Conservation (phyloP, 371 early-diverging fungal species). For the Umbelopsis sp. region DNA sequence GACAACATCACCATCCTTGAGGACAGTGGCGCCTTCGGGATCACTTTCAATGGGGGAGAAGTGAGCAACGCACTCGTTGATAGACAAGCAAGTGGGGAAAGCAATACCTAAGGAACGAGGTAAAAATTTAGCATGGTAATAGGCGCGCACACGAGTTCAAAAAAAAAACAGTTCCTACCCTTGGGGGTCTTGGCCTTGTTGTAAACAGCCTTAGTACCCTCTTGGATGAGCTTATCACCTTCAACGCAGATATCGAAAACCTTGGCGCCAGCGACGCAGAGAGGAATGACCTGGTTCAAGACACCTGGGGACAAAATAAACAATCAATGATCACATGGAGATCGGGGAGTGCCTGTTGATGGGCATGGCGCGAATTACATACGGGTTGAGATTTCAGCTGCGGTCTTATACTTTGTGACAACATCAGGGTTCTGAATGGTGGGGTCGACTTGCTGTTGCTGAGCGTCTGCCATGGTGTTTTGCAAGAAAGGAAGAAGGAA, state of each 20-base stretch:
- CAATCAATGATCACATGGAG: constrained; percentile 3
- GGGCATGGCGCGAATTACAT: constrained; percentile 20
- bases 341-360: background rate
- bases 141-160: background rate
- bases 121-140: background rate
- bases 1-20: constrained; percentile 87
- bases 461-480: constrained; percentile 26
- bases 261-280: constrained; percentile 74
- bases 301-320: constrained; percentile 51
- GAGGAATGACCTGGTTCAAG: constrained; percentile 69
- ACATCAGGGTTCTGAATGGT: constrained; percentile 67
- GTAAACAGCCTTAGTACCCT: constrained; percentile 59
- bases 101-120: constrained; percentile 68
- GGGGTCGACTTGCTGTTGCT: constrained; percentile 26
- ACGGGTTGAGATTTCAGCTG: constrained; percentile 86
- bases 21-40: constrained; percentile 54
- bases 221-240: constrained; percentile 80
- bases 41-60: constrained; percentile 78
- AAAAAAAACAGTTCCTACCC: constrained; percentile 44
- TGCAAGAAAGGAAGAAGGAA: constrained; percentile 27
- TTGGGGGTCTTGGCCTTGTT: constrained; percentile 68
- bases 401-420: constrained; percentile 86
- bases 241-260: constrained; percentile 79
- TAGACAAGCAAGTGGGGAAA: constrained; percentile 85
- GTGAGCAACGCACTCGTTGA: constrained; percentile 88